These are phyloP conservation scores for Chrysanthemum lavandulifolium DNA, from an alignment of 129 eudicot genomes.

Conservation along the genomic window DNA sequence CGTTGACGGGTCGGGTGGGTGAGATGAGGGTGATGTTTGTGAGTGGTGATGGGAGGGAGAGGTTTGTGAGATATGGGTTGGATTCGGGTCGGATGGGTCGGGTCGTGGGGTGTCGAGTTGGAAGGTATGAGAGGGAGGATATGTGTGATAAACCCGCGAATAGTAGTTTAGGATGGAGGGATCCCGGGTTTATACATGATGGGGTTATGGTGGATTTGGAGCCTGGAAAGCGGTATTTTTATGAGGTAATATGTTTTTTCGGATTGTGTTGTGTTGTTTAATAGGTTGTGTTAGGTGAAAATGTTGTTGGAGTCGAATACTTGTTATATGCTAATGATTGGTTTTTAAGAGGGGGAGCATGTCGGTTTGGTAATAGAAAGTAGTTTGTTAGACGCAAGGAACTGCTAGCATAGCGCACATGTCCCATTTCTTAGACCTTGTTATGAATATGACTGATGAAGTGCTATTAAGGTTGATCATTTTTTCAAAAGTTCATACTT, in stretches of 20 bases:
- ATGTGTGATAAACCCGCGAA: constrained; percentile 95
- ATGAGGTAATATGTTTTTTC: constrained; percentile 51
- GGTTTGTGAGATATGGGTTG: constrained; percentile 72
- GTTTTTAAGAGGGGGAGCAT: background rate
- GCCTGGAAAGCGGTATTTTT: constrained; percentile 64
- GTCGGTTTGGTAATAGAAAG: constrained; percentile 1
- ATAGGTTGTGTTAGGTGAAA: background rate
- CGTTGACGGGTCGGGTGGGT: constrained; percentile 56
- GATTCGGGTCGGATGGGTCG: constrained; percentile 30
- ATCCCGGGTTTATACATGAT: constrained; percentile 88
- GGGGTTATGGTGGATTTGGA: constrained; percentile 66
- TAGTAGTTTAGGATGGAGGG: constrained; percentile 87
- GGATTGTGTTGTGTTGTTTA: background rate
- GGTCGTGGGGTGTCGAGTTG: constrained; percentile 49
- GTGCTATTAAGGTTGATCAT: no score
- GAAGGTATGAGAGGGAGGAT: constrained; percentile 84
- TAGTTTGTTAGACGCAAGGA: constrained; percentile 18
- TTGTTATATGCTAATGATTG: constrained; percentile 12
- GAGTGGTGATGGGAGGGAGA: constrained; percentile 62
- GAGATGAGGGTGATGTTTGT: constrained; percentile 97
- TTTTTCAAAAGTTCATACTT: no score
- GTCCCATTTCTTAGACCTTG: background rate
- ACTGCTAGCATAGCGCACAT: background rate
- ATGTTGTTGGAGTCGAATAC: background rate
- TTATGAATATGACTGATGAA: no score